These are phyloP conservation scores for Xylaria sp. DNA, from an alignment of 2,329 filamentous ascomycete genomes.

Conservation along the genomic window DNA sequence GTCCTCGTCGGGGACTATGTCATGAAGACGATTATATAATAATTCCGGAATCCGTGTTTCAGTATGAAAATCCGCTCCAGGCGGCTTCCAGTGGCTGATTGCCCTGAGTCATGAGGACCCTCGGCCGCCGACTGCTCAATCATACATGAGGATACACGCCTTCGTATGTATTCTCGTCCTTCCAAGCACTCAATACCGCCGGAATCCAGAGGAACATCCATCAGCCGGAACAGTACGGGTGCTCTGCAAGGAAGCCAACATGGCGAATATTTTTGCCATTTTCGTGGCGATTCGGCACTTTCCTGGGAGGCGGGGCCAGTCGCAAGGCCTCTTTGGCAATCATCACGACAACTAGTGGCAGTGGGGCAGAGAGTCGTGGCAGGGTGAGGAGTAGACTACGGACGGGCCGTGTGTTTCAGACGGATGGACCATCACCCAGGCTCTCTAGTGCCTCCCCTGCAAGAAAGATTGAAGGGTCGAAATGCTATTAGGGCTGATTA, in stretches of 20 bases:
- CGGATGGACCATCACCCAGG: not conserved
- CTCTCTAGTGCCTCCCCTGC: not conserved
- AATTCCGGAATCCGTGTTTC: conserved; percentile 10
- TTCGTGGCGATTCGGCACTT: not conserved
- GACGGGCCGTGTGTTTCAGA: conserved; percentile 25
- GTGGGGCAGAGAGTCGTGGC: conserved; percentile 9
- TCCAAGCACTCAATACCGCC: not conserved
- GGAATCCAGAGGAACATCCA: not conserved
- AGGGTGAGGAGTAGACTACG: not conserved
- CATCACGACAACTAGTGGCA: not conserved
- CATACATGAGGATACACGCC: not conserved
- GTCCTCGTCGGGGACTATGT: not conserved
- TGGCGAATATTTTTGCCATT: not conserved
- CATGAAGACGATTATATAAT: not conserved
- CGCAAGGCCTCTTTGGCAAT: conserved; percentile 12
- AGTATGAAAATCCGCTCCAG: not conserved
- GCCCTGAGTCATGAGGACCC: not conserved
- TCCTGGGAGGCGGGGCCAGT: not conserved
- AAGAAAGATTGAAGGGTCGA: not conserved
- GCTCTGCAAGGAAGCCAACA: not conserved
- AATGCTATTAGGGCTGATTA: not conserved
- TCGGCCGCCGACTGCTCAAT: not conserved
- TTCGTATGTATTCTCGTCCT: not conserved
- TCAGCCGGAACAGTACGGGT: not conserved
- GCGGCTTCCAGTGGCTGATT: not conserved